Evolutionary conservation across 1,139 yeast species (phyloP), one percentile per base, ranked within the genome.

Genomic region (Arxiozyma heterogenica): DNA sequence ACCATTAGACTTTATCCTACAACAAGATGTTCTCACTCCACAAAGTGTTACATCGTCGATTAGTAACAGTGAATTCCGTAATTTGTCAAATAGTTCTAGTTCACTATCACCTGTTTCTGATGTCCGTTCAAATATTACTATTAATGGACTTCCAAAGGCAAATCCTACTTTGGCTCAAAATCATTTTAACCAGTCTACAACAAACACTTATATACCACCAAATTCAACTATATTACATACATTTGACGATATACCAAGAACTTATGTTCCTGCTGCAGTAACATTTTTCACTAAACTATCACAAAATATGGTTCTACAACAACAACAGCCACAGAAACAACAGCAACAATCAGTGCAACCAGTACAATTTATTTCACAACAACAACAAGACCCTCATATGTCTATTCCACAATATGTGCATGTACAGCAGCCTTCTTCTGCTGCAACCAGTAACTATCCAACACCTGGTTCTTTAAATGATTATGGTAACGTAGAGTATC

Each of bases 281-380:
- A 55, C 59, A 3, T 64, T 62, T 51, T 64, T 64, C 54, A 58
- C 61, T 17, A 58, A 59, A 25, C 53, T 65, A 44, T 61, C 68
- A 7, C 53, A 58, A 21, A 64, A 64, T 44, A 65, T 65, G 67
- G 12, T 38, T 1, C 30, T 50, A 6, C 55, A 34, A 30, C 52
- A 42, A 41, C 54, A 45, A 39, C 48, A 23, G 27, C 27, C n/a
- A n/a, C n/a, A n/a, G n/a, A n/a, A n/a, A n/a, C n/a, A n/a, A 23
- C 25, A 23, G 25, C 25, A 23, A 23, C 25, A 43, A 20, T 52
- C 49, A 25, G 43, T 46, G 7, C 54, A 49, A 27, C 47, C 48
- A 4, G 46, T 15, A 25, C 49, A 44, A 22, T 39, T 47, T 12
- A 48, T 43, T 5, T 52, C 42, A 44, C 50, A 42, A 41, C 53